Base-by-base conservation (phyloP, 192 early-diverging fungal genomes). In the Umbelopsis sp. region DNA sequence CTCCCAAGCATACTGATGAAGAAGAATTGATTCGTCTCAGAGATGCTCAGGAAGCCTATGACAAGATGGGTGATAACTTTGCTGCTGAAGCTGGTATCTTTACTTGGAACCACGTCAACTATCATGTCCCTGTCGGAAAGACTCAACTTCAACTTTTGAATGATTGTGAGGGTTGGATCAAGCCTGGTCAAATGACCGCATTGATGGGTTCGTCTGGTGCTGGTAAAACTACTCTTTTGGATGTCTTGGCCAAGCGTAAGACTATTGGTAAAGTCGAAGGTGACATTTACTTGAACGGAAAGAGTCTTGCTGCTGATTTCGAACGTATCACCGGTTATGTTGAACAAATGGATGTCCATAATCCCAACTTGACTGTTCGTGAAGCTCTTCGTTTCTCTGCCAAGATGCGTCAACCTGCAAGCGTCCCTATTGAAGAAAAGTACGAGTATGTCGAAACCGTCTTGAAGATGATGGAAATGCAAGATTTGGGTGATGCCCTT, bases 121-220 rank as follows among this genome's bases (percentile, higher is more conserved):
- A 93, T 75, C 81, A 84, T 22, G 91, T 93, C 2, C 89, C 90
- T 11, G 80, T 83, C 70, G 88, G 86, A 70, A 83, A 76, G 34
- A 85, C 85, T 31, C 68, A 87, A 49, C 83, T 86, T 65, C 90
- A 92, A 70, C 77, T 95, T 12, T 81, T 95, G 47, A 80, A 88
- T 71, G 72, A 80, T 45, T 85, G 93, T 82, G 77, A 84, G 3
- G 96, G 95, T 49, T 79, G 86, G 54, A 89, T 93, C 34, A 76
- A 81, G 20, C 85, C 93, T 14, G 93, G 92, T 52, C 87, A 92
- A 49, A 82, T 95, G 65, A 90, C 94, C 54, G 95, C 93, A 6
- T 89, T 99, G 36, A 97, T 98, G 89, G 97, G 96, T 16, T 92
- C 94, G 1, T 92, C 90, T 50, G 96, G 96, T 22, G 93, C 95